These are phyloP conservation scores for Coniochaeta pulveracea DNA, from an alignment of 2,329 filamentous ascomycete genomes.

Conservation along the genomic window DNA sequence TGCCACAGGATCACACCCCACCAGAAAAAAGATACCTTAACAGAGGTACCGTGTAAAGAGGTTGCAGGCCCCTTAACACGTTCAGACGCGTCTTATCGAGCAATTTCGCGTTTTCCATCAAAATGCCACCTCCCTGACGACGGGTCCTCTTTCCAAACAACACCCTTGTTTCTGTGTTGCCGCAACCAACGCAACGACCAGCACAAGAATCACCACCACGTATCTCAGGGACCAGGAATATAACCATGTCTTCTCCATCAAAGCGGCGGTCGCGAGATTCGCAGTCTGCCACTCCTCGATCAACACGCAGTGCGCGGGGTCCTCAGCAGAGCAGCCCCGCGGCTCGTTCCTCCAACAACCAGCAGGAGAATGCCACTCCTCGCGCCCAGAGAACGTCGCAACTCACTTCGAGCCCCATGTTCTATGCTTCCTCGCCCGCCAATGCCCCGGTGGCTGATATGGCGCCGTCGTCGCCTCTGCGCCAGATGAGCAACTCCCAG, in stretches of 20 bases:
- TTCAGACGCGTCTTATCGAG: too few species aligned
- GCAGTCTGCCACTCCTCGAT: slow-evolving; percentile 36
- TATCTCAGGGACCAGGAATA: slow-evolving; percentile 13
- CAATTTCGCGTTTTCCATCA: too few species aligned
- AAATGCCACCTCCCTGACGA: too few species aligned
- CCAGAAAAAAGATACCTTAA: neutral
- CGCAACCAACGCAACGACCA: slow-evolving; percentile 1
- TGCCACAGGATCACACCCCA: neutral
- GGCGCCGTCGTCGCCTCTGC: slow-evolving; percentile 37
- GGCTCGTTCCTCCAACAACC: slow-evolving; percentile 12
- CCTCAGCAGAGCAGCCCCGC: slow-evolving; percentile 18
- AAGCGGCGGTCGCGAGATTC: slow-evolving; percentile 42
- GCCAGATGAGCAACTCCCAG: slow-evolving; percentile 46
- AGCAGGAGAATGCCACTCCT: slow-evolving; percentile 23
- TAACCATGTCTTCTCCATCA: slow-evolving; percentile 58
- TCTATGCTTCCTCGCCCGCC: slow-evolving; percentile 49
- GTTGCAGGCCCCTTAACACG: neutral
- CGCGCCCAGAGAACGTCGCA: slow-evolving; percentile 33
- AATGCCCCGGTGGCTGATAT: slow-evolving; percentile 20
- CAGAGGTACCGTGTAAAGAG: neutral
- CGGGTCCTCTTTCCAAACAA: too few species aligned
- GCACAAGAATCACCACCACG: neutral
- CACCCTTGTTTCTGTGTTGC: neutral
- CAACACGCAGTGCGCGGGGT: slow-evolving; percentile 16
- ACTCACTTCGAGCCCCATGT: slow-evolving; percentile 69